Conservation (phyloP, 1,284 basidiomycete genomes). For the Apiotrichum siamense region DNA sequence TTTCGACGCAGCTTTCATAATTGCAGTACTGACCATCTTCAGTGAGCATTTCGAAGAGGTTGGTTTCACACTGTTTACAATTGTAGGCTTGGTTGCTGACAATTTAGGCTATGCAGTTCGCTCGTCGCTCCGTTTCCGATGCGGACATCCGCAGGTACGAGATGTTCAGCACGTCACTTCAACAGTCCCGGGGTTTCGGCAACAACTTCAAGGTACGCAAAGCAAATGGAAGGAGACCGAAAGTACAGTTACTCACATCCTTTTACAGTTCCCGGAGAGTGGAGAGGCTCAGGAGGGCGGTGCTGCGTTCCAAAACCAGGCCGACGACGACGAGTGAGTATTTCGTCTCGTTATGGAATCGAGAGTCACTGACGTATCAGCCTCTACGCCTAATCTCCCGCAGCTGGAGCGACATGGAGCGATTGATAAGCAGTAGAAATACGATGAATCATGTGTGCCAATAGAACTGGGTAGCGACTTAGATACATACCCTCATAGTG, state of each 20-base stretch:
- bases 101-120: slow-evolving; percentile 45
- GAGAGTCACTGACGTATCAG: not conserved
- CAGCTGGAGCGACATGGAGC: no score
- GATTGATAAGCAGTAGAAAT: no score
- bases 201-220: slow-evolving; percentile 43
- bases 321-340: slow-evolving; percentile 44
- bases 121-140: slow-evolving; percentile 85
- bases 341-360: not conserved
- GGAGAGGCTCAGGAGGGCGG: slow-evolving; percentile 49
- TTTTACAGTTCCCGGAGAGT: slow-evolving; percentile 78
- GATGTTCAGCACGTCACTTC: slow-evolving; percentile 46
- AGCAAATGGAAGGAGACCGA: slow-evolving; percentile 14
- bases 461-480: no score
- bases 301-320: slow-evolving; percentile 46
- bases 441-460: no score
- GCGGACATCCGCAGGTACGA: slow-evolving; percentile 72
- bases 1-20: not conserved
- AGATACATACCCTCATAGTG: no score
- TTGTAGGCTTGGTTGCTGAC: no score
- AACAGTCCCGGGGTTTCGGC: slow-evolving; percentile 44
- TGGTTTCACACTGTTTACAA: no score
- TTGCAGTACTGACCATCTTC: slow-evolving; percentile 3
- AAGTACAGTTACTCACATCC: slow-evolving; percentile 26
- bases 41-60: slow-evolving; percentile 88
- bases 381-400: slow-evolving; percentile 22